A percentile compares a stretch with the other conserved stretches of the same genome.
Conservation (phyloP, 352 stramenopile genomes). For the Sclerospora graminicola region DNA sequence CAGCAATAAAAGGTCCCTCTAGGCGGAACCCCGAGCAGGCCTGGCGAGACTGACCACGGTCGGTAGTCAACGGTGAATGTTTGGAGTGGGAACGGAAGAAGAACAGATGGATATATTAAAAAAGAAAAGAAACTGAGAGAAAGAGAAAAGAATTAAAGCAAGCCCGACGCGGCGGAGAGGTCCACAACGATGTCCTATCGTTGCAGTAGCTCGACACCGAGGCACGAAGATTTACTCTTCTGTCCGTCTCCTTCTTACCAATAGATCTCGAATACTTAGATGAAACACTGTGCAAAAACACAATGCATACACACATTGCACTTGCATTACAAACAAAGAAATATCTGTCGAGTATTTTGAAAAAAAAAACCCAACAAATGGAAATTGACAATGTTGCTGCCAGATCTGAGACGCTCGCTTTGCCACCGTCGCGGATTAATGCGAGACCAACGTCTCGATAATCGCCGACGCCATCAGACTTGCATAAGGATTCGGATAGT, state of each 20-base stretch:
- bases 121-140: too few species aligned
- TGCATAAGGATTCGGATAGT: slow-evolving; percentile 84
- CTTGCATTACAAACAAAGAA: slow-evolving; percentile 97
- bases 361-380: slow-evolving; percentile 92
- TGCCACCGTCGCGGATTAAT: slow-evolving; percentile 90
- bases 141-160: too few species aligned
- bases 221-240: slow-evolving; percentile 78
- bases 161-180: too few species aligned
- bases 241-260: slow-evolving; percentile 91
- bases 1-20: too few species aligned
- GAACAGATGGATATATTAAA: too few species aligned
- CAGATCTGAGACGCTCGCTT: slow-evolving; percentile 96
- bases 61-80: too few species aligned
- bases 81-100: too few species aligned
- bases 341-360: slow-evolving; percentile 92
- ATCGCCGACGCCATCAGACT: slow-evolving; percentile 84
- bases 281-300: slow-evolving; percentile 97
- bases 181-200: too few species aligned
- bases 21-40: too few species aligned
- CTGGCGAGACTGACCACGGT: too few species aligned
- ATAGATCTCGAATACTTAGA: slow-evolving; percentile 94
- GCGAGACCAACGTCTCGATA: slow-evolving; percentile 89
- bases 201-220: too few species aligned
- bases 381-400: slow-evolving; percentile 96
- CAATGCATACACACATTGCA: slow-evolving; percentile 96